These are phyloP conservation scores for Ceriops tagal DNA, from an alignment of 345 rosid genomes.

Conservation along the genomic window DNA sequence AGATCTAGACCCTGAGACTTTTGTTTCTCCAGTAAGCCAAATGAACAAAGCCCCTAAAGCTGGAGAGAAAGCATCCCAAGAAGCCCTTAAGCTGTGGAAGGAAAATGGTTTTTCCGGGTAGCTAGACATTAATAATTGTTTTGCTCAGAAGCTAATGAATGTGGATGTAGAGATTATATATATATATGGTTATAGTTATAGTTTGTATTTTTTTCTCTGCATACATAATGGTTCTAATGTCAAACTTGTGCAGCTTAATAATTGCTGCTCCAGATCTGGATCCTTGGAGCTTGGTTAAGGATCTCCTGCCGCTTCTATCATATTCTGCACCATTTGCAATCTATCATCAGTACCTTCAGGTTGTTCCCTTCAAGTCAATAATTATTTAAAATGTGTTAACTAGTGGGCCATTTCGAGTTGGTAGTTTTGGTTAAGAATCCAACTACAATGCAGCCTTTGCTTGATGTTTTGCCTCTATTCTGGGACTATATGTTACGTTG, in stretches of 20 bases:
- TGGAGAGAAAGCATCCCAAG: conserved; percentile 69
- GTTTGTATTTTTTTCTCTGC: not conserved
- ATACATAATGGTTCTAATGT: not conserved
- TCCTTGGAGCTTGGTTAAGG: conserved; percentile 63
- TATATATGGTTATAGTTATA: too few relatives aligned
- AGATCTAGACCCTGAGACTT: conserved; percentile 25
- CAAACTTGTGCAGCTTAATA: conserved; percentile 53
- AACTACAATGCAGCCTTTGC: too few relatives aligned
- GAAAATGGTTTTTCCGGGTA: conserved; percentile 91
- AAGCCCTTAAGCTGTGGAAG: conserved; percentile 58
- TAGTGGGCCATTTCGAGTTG: not conserved
- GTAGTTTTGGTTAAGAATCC: too few relatives aligned
- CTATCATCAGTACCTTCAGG: conserved; percentile 93
- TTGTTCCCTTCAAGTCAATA: conserved; percentile 17
- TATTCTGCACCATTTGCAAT: conserved; percentile 89
- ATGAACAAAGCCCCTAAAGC: conserved; percentile 55
- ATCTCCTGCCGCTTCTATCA: conserved; percentile 66
- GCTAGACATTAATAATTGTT: conserved; percentile 12
- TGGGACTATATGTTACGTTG: not conserved
- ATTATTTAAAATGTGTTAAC: not conserved
- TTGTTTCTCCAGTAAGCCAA: conserved; percentile 27
- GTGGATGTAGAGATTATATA: not conserved
- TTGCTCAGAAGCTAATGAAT: not conserved
- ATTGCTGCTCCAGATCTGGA: conserved; percentile 86
- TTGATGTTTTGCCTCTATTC: too few relatives aligned